Base-by-base conservation (phyloP, 495 filamentous ascomycete species). In the Annulohypoxylon nitens region DNA sequence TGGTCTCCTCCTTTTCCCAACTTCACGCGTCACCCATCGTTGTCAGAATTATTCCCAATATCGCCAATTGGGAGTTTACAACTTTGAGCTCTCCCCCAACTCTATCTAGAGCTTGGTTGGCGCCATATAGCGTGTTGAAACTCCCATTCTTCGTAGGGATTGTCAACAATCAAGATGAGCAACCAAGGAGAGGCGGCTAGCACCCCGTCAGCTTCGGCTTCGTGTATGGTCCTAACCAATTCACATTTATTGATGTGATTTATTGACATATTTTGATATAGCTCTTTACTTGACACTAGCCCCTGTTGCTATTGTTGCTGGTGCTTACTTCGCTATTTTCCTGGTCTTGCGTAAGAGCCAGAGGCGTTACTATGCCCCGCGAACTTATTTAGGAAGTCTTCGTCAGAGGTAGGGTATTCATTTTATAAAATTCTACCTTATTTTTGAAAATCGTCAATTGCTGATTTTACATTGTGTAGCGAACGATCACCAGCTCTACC, bases 301-400 rank as follows among this genome's bases (percentile, higher is more conserved):
- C 10, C 93, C 94, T 14, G 87, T 91, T 45, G 76, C 89, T 14
- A 67, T 92, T n/a, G 77, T 91, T 74, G 90, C 93, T 8, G 79
- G 73, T 39, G 81, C 88, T 67, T 93, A 94, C 81, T 63, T 93
- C 34, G 37, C 83, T 25, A 74, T 93, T 54, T 99, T 98, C 86
- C 80, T 97, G 58, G 78, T 96, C 64, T 82, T 99, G 64, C 90
- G 96, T 33, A 86, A 83, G 68, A 91, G 84, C 51, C 85, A 95
- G 57, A 88, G 85, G 64, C 88, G 95, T 51, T 91, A 88, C 81
- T 99, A 99, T 84, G 90, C 92, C 57, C 96, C 96, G 2, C 87
- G 95, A 81, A 95, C 93, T 23, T 97, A 95, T 79, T 81, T 99
- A 39, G 92, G 93, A 33, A 90, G 85, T 65, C 78, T 97, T 71